Conservation (phyloP, 2,329 filamentous ascomycete species). For the Paracorniculantispora psalliotae region DNA sequence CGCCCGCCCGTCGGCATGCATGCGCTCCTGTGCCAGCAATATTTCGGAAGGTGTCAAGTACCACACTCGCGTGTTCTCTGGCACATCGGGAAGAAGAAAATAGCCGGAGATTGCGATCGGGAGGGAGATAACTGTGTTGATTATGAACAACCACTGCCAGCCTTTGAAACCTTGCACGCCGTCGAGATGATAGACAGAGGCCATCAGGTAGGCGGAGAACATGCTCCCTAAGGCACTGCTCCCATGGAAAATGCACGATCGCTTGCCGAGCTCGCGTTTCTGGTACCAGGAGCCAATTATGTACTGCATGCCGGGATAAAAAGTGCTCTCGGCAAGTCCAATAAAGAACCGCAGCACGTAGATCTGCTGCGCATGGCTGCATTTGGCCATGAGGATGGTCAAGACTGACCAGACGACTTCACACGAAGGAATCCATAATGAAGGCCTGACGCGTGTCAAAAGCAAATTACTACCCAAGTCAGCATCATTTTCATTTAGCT, state of each 20-base stretch:
- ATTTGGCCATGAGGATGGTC: slow-evolving; percentile 32
- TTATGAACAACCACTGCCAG: slow-evolving; percentile 38
- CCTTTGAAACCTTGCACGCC: slow-evolving; percentile 43
- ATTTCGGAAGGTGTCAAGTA: slow-evolving; percentile 25
- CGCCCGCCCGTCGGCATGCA: slow-evolving; percentile 40
- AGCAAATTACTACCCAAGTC: slow-evolving; percentile 26
- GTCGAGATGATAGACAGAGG: slow-evolving; percentile 34
- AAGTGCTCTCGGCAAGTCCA: slow-evolving; percentile 34
- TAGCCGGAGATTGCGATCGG: slow-evolving; percentile 29
- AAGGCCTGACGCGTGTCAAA: slow-evolving; percentile 33
- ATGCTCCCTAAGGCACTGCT: slow-evolving; percentile 25
- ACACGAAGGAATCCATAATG: slow-evolving; percentile 36
- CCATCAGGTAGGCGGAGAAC: slow-evolving; percentile 30
- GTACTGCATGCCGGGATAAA: slow-evolving; percentile 35
- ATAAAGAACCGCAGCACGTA: slow-evolving; percentile 40
- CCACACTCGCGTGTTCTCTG: slow-evolving; percentile 24
- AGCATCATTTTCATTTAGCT: too few relatives aligned
- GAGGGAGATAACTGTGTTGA: slow-evolving; percentile 31
- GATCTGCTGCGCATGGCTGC: slow-evolving; percentile 30
- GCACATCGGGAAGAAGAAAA: slow-evolving; percentile 27
- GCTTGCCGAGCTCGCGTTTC: slow-evolving; percentile 37
- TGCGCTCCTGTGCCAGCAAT: slow-evolving; percentile 23
- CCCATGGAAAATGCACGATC: slow-evolving; percentile 38
- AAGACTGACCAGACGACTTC: slow-evolving; percentile 29
- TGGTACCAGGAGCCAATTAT: slow-evolving; percentile 41